A percentile compares a stretch with the other conserved stretches of the same genome.
Evolutionary conservation across 2,329 filamentous ascomycete genomes (phyloP).

Genomic region (Tolypocladium amazonense): DNA sequence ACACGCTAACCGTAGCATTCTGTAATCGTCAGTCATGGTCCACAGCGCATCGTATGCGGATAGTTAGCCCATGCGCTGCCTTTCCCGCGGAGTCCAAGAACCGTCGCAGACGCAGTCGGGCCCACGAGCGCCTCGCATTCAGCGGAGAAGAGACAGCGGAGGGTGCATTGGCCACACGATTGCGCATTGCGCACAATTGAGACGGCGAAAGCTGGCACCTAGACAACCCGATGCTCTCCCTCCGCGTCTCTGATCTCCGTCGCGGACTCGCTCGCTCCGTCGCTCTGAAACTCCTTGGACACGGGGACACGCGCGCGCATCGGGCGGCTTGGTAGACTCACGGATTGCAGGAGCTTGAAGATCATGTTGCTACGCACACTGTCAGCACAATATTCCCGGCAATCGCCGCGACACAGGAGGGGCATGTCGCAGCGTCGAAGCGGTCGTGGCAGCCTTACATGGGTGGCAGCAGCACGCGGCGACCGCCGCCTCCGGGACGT

Average conservation of each 20-base stretch:
- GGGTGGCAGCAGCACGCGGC: conserved; percentile 49
- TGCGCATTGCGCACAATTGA: not conserved
- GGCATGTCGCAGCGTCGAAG: not conserved
- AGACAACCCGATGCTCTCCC: not conserved
- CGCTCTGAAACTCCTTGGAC: not conserved
- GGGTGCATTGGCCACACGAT: too few relatives aligned
- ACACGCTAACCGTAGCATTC: conserved; percentile 80
- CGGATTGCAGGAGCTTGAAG: conserved; percentile 67
- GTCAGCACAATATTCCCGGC: not conserved
- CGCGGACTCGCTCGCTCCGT: not conserved
- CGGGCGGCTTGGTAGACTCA: conserved; percentile 15
- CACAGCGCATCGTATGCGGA: not conserved
- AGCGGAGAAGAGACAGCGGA: not conserved
- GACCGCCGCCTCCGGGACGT: conserved; percentile 47
- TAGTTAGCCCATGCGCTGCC: not conserved
- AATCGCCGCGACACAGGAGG: not conserved
- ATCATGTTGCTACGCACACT: conserved; percentile 29
- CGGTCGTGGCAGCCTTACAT: conserved; percentile 26
- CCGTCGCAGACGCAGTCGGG: not conserved
- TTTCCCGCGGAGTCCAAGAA: not conserved
- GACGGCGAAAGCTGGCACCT: not conserved
- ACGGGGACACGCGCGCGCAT: not conserved
- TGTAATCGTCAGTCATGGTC: conserved; percentile 21
- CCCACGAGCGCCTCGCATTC: not conserved
- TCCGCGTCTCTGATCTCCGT: not conserved